Evolutionary conservation across 768 basidiomycete genomes (phyloP).

Genomic region (Tylopilus rubrobrunneus): DNA sequence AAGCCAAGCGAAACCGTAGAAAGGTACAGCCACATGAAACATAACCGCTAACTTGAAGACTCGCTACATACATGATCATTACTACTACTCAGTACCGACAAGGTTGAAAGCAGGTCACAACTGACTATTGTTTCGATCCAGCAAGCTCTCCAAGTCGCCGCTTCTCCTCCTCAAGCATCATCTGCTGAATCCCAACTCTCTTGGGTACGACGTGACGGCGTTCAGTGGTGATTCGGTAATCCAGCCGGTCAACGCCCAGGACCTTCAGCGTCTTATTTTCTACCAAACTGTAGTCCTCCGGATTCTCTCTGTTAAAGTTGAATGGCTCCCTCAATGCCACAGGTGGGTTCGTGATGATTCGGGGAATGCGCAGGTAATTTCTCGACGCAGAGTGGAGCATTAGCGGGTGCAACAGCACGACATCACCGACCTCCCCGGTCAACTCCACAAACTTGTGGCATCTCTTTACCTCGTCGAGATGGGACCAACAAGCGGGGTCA

Average conservation of each 20-base stretch:
- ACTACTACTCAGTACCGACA: too few species aligned
- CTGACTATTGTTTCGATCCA: not conserved
- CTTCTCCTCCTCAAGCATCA: slow-evolving; percentile 4
- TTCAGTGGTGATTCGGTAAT: slow-evolving; percentile 1
- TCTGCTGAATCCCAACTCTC: not conserved
- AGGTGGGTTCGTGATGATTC: slow-evolving; percentile 66
- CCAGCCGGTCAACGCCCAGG: slow-evolving; percentile 6
- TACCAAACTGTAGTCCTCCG: slow-evolving; percentile 2
- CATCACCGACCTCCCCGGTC: slow-evolving; percentile 7
- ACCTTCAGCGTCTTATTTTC: slow-evolving; percentile 5
- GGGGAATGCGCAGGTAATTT: slow-evolving; percentile 51
- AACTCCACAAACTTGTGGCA: not conserved
- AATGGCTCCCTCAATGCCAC: slow-evolving; percentile 54
- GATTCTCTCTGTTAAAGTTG: slow-evolving; percentile 27
- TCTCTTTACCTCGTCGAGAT: slow-evolving; percentile 3
- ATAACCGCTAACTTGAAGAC: too few species aligned
- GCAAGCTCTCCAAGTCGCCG: not conserved
- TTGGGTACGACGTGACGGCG: slow-evolving; percentile 4
- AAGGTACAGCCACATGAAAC: too few species aligned
- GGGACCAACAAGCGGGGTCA: slow-evolving; percentile 1
- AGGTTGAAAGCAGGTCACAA: not conserved
- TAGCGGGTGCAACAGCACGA: slow-evolving; percentile 43
- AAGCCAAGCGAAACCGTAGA: too few species aligned
- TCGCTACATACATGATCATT: too few species aligned
- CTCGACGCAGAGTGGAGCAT: slow-evolving; percentile 65